Percentiles rank a stretch among this genome's conserved stretches.
phyloP scores from a whole-genome alignment of 2,329 filamentous ascomycete genomes.

The Curvularia spicifera region DNA sequence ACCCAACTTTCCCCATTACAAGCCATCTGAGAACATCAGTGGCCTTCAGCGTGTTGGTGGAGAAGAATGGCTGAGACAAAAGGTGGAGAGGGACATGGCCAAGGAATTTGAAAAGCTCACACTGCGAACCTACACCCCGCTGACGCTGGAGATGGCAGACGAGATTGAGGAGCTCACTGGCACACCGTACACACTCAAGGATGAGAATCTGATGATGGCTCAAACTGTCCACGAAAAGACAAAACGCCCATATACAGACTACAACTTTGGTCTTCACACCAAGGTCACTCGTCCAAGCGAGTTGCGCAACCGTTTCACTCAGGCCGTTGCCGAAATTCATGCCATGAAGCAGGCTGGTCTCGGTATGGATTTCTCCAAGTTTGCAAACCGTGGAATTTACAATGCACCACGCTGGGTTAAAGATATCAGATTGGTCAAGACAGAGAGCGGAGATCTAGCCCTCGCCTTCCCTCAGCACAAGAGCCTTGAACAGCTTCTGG shows the following conservation, averaged over 20 bases:
- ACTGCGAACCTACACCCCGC: constrained; percentile 40
- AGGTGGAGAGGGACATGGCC: constrained; percentile 38
- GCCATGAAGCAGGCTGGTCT: constrained; percentile 49
- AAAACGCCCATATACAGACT: constrained; percentile 42
- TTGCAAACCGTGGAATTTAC: constrained; percentile 39
- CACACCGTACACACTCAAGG: constrained; percentile 38
- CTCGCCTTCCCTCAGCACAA: constrained; percentile 32
- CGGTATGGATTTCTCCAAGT: constrained; percentile 35
- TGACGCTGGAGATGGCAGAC: constrained; percentile 39
- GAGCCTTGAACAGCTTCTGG: constrained; percentile 31
- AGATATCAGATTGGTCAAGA: constrained; percentile 35
- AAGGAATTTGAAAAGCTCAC: constrained; percentile 46
- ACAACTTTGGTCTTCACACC: constrained; percentile 35
- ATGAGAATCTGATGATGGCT: constrained; percentile 40
- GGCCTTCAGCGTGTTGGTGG: constrained; percentile 62
- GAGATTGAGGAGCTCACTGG: constrained; percentile 42
- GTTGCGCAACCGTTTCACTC: constrained; percentile 56
- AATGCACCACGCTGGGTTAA: constrained; percentile 37
- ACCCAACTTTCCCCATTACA: constrained; percentile 15
- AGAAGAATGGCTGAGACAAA: constrained; percentile 51
- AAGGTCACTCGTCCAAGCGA: constrained; percentile 22
- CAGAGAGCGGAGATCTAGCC: constrained; percentile 27
- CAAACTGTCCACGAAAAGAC: constrained; percentile 40
- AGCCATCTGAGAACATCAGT: constrained; percentile 14
- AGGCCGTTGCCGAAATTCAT: constrained; percentile 63